Percentiles rank a stretch among this genome's conserved stretches.
These are phyloP conservation scores for Ceratocystiopsis sp. DNA, from an alignment of 2,329 filamentous ascomycete species.

Conservation along the genomic window DNA sequence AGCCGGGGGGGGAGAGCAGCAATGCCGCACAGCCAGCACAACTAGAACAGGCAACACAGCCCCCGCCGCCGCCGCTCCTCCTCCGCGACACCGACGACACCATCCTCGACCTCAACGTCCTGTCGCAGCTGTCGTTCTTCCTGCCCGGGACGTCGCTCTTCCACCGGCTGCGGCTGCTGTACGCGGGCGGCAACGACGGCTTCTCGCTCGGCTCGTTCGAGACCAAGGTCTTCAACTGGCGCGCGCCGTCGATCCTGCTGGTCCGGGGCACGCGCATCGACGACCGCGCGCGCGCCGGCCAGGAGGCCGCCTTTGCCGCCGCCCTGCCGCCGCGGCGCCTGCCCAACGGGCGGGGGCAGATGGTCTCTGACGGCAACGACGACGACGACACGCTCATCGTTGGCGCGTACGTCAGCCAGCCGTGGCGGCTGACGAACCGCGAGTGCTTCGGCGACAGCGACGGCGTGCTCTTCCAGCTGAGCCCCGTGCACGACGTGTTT, in stretches of 20 bases:
- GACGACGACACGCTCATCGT: slow-evolving; percentile 36
- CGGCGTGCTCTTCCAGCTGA: slow-evolving; percentile 53
- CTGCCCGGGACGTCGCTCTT: slow-evolving; percentile 49
- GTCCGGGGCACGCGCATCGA: slow-evolving; percentile 47
- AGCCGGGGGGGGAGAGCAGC: slow-evolving; percentile 2
- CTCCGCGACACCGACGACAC: slow-evolving; percentile 31
- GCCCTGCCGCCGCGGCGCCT: slow-evolving; percentile 47
- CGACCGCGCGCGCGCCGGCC: slow-evolving; percentile 28
- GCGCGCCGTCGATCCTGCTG: slow-evolving; percentile 54
- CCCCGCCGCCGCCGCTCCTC: slow-evolving; percentile 21
- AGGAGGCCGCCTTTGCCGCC: slow-evolving; percentile 39
- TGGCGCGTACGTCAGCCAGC: slow-evolving; percentile 47
- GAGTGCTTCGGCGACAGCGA: slow-evolving; percentile 50
- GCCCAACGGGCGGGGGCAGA: slow-evolving; percentile 22
- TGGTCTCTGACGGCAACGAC: neutral
- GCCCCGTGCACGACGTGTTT: slow-evolving; percentile 57
- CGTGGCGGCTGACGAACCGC: slow-evolving; percentile 53
- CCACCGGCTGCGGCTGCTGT: slow-evolving; percentile 46
- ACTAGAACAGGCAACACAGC: neutral
- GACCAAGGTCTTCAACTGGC: slow-evolving; percentile 60
- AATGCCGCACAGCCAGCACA: neutral
- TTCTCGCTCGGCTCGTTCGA: slow-evolving; percentile 68
- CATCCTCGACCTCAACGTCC: slow-evolving; percentile 45
- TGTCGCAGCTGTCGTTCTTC: slow-evolving; percentile 60
- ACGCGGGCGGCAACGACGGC: slow-evolving; percentile 52